Evolutionary conservation across 2,329 filamentous ascomycete genomes (phyloP).

Genomic region (Colletotrichum tropicicola): DNA sequence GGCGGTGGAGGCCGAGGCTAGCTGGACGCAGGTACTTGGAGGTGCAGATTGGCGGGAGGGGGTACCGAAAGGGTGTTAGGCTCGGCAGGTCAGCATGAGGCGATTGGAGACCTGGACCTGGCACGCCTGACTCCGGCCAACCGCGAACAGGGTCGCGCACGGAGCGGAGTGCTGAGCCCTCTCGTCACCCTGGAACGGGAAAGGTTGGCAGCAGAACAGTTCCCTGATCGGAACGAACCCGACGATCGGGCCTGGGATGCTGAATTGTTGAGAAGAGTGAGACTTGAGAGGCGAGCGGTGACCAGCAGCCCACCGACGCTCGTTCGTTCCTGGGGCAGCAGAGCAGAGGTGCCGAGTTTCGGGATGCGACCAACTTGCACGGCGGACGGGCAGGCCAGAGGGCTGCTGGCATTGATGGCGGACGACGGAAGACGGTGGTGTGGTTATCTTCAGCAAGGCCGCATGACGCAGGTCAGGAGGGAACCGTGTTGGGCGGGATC

Average conservation of each 20-base stretch:
- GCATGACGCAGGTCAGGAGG: constrained; percentile 25
- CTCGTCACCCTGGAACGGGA: constrained; percentile 3
- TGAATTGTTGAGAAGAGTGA: not conserved
- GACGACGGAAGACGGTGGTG: no score
- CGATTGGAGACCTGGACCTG: constrained; percentile 15
- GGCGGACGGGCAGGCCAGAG: not conserved
- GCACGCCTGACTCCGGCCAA: not conserved
- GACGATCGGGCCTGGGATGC: not conserved
- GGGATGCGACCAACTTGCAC: not conserved
- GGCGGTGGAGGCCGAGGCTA: constrained; percentile 23
- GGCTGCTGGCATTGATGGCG: not conserved
- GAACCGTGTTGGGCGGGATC: constrained; percentile 1
- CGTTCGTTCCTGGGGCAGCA: not conserved
- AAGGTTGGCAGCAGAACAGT: not conserved
- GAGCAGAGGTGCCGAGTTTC: not conserved
- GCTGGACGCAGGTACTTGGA: constrained; percentile 6
- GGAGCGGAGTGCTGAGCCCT: constrained; percentile 16
- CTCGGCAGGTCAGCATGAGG: constrained; percentile 9
- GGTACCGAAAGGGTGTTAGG: constrained; percentile 7
- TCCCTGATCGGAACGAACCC: constrained; percentile 12
- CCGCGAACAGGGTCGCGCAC: constrained; percentile 2
- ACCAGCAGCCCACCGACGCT: not conserved
- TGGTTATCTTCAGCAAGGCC: constrained; percentile 20
- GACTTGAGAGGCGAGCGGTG: not conserved
- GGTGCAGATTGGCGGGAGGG: not conserved